These are phyloP conservation scores for Physcomitrium patens DNA, from an alignment of 225 moss, liverwort and hornwort genomes.

Conservation along the genomic window DNA sequence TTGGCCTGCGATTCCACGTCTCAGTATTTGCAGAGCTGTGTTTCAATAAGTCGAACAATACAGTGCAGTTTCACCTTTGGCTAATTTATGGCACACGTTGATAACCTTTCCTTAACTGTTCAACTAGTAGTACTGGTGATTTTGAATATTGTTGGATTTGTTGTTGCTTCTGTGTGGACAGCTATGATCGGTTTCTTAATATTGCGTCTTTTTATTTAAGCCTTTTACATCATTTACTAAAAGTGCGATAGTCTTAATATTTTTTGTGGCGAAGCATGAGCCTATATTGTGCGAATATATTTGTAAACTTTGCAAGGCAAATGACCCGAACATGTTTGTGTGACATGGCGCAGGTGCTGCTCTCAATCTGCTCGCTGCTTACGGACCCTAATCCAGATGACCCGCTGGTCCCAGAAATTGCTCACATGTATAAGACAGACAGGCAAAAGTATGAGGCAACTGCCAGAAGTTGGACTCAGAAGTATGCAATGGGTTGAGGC, in stretches of 20 bases:
- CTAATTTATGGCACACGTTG: no score
- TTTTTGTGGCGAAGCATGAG: not conserved
- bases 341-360: conserved; percentile 68
- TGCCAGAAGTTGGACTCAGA: conserved; percentile 98
- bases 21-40: not conserved
- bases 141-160: not conserved
- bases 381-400: conserved; percentile 98
- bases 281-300: no score
- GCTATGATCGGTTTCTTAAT: not conserved
- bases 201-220: not conserved
- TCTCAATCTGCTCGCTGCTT: conserved; percentile 94
- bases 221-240: not conserved
- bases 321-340: conserved; percentile 8
- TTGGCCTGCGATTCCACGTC: not conserved
- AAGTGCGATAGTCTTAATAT: no score
- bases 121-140: not conserved
- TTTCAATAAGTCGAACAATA: not conserved
- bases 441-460: conserved; percentile 94
- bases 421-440: conserved; percentile 99
- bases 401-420: conserved; percentile 95
- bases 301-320: not conserved
- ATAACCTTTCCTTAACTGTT: no score
- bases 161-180: not conserved
- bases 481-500: conserved; percentile 95
- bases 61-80: not conserved